Base-by-base conservation (phyloP, 2,329 filamentous ascomycete genomes). In the Phialophora macrospora region DNA sequence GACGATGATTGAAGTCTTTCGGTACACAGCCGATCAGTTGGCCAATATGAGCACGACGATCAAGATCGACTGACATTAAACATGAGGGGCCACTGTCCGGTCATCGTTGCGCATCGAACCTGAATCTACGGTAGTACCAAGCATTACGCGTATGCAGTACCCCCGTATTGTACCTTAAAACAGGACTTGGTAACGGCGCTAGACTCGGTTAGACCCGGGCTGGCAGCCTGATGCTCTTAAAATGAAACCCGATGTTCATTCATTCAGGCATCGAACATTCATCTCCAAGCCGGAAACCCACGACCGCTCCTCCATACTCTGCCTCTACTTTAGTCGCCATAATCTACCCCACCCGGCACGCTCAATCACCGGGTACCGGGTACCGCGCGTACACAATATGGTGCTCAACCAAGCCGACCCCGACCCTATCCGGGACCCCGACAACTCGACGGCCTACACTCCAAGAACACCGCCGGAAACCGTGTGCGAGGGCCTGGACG, bases 1-100 rank as follows among this genome's bases (percentile, higher is more conserved):
- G 93, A 97, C 67, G 90, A 85, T 70, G 86, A 89, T 70, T 82
- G 72, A 77, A 44, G 5, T 17, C 5, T 58, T 24, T 5, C 11
- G 12, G 14, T 11, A 28, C 48, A 51, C 3, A 26, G 24, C 24
- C 46, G 11, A 51, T 6, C 9, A 11, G 11, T 17, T 12, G 3
- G 9, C 48, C 14, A 4, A 28, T 3, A 9, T 11, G 20, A 11
- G 20, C 24, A 22, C 9, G 6, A 51, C 22, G 8, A 51, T 51
- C 17, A 49, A 6, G 9, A 2, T 49, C 9, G 46, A 6, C 46
- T 41, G 38, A n/a, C 30, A 30, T 30, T 30, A 30, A 30, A 30
- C 30, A 30, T 9, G 30, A 9, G 30, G 30, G 2, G 24, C 24
- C 24, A 24, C 24, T 24, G 3, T 3, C 24, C 24, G 24, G 24